These are phyloP conservation scores for Acidomyces sp. DNA, from an alignment of 495 filamentous ascomycete genomes.

Conservation along the genomic window DNA sequence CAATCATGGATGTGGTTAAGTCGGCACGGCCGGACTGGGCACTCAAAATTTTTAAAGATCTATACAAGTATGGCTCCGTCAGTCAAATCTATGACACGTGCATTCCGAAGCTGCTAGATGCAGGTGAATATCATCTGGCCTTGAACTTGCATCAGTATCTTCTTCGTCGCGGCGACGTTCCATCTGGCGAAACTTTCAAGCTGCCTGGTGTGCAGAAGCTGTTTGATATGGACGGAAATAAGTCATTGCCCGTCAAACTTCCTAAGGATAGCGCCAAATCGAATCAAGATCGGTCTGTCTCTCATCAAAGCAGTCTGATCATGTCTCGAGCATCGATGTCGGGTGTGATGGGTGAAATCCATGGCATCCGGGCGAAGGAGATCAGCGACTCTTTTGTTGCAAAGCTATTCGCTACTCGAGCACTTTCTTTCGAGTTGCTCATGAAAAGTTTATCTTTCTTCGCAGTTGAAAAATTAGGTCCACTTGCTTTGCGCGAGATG, in stretches of 20 bases:
- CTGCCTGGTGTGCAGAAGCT: slow-evolving; percentile 6
- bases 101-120: slow-evolving; percentile 42
- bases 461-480: slow-evolving; percentile 53
- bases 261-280: neutral
- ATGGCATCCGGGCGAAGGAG: slow-evolving; percentile 35
- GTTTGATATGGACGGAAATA: slow-evolving; percentile 5
- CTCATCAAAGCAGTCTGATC: neutral
- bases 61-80: slow-evolving; percentile 31
- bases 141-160: slow-evolving; percentile 48
- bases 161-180: slow-evolving; percentile 37
- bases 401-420: slow-evolving; percentile 56
- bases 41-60: slow-evolving; percentile 37
- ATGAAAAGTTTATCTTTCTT: slow-evolving; percentile 52
- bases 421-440: slow-evolving; percentile 50
- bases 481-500: slow-evolving; percentile 58
- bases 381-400: slow-evolving; percentile 55
- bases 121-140: slow-evolving; percentile 36
- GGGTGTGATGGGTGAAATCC: slow-evolving; percentile 32
- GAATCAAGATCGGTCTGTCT: too few species aligned
- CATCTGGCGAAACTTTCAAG: slow-evolving; percentile 19
- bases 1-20: slow-evolving; percentile 26
- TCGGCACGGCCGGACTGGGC: slow-evolving; percentile 27
- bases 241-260: slow-evolving; percentile 1
- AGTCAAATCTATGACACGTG: slow-evolving; percentile 48
- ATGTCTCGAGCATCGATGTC: slow-evolving; percentile 25